These are phyloP conservation scores for Arabis alpina DNA, from an alignment of 345 rosid genomes.

Conservation along the genomic window DNA sequence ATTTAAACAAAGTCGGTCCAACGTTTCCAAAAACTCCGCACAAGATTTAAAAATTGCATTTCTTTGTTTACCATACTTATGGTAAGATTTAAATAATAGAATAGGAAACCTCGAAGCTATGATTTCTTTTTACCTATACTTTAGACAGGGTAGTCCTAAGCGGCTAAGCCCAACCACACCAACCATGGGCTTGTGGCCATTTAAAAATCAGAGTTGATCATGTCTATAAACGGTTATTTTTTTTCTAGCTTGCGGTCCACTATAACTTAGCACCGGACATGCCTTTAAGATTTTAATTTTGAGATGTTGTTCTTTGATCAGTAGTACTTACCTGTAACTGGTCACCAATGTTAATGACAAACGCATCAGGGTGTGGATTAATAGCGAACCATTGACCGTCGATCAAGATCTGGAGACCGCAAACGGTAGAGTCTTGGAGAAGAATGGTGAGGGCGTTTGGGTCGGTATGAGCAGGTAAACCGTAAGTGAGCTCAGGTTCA, in stretches of 20 bases:
- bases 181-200: too few relatives aligned
- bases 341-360: slow-evolving; percentile 89
- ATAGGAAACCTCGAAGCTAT: background rate
- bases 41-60: too few relatives aligned
- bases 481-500: slow-evolving; percentile 86
- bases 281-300: too few relatives aligned
- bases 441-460: slow-evolving; percentile 86
- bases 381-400: slow-evolving; percentile 80
- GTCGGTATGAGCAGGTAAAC: slow-evolving; percentile 90
- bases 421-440: slow-evolving; percentile 73
- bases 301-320: background rate
- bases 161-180: too few relatives aligned
- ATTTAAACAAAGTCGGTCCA: background rate
- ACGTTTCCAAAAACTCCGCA: background rate
- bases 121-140: too few relatives aligned
- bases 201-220: too few relatives aligned
- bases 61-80: too few relatives aligned
- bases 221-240: too few relatives aligned
- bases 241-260: too few relatives aligned
- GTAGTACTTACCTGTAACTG: slow-evolving; percentile 66
- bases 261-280: too few relatives aligned
- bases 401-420: slow-evolving; percentile 86
- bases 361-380: slow-evolving; percentile 75
- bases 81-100: too few relatives aligned
- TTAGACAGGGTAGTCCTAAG: background rate